phyloP scores from a whole-genome alignment of 148 eudicot species.

The Diospyros lotus region DNA sequence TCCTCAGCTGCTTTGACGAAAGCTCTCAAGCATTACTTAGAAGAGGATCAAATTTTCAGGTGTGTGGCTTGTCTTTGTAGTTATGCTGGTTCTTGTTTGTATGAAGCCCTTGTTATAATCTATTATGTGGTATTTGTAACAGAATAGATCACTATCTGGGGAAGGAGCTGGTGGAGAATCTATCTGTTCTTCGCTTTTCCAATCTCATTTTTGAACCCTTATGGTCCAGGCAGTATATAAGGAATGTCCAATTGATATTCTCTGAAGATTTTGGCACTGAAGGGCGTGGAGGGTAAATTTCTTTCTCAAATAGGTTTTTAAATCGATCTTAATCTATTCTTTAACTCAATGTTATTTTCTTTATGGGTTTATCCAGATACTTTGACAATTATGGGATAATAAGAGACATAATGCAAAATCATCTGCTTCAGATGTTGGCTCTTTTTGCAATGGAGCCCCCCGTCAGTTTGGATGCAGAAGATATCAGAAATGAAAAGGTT shows the following conservation, averaged over 20 bases:
- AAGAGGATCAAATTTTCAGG: constrained; percentile 98
- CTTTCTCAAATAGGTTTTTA: constrained; percentile 5
- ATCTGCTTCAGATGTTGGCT: constrained; percentile 92
- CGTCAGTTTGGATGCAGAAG: constrained; percentile 95
- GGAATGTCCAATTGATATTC: constrained; percentile 88
- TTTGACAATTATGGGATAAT: constrained; percentile 91
- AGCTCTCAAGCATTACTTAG: constrained; percentile 72
- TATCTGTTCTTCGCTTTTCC: constrained; percentile 96
- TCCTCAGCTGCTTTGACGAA: constrained; percentile 91
- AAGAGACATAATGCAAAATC: constrained; percentile 98
- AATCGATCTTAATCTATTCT: neutral
- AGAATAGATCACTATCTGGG: constrained; percentile 98
- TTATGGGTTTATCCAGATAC: constrained; percentile 44
- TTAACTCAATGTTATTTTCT: constrained; percentile 14
- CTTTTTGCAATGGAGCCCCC: constrained; percentile 99
- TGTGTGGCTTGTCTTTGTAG: constrained; percentile 6
- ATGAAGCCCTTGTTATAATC: no score
- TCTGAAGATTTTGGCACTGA: constrained; percentile 99
- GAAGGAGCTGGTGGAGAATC: constrained; percentile 93
- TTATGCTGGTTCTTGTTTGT: neutral
- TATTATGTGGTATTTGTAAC: constrained; percentile 15
- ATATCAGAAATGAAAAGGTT: constrained; percentile 97
- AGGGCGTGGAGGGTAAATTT: constrained; percentile 95
- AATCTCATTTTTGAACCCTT: constrained; percentile 95
- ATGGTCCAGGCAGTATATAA: constrained; percentile 96